phyloP scores from a whole-genome alignment of 2,329 filamentous ascomycete species.

The Trichoderma pleuroti region DNA sequence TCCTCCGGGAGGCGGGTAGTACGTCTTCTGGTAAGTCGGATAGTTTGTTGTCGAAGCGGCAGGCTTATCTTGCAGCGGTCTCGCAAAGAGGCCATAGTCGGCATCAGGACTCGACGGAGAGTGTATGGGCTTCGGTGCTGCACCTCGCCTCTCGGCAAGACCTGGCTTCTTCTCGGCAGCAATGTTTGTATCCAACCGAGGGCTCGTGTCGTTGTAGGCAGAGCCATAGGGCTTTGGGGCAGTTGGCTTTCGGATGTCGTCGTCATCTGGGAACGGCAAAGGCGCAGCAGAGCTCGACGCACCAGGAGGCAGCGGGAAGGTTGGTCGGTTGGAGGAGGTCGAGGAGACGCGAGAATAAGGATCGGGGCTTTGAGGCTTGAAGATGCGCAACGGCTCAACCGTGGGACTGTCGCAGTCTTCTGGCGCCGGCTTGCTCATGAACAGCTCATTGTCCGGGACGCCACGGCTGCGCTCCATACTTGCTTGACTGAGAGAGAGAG shows the following conservation, averaged over 20 bases:
- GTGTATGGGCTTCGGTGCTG: slow-evolving; percentile 76
- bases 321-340: slow-evolving; percentile 48
- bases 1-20: slow-evolving; percentile 58
- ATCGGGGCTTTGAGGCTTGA: slow-evolving; percentile 68
- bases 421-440: slow-evolving; percentile 60
- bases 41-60: slow-evolving; percentile 39
- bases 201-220: slow-evolving; percentile 48
- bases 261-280: slow-evolving; percentile 72
- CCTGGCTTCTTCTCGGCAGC: slow-evolving; percentile 58
- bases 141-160: slow-evolving; percentile 77
- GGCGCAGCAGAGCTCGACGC: slow-evolving; percentile 65
- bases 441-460: slow-evolving; percentile 77
- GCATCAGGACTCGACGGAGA: slow-evolving; percentile 75
- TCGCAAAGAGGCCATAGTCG: slow-evolving; percentile 78
- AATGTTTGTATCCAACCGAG: slow-evolving; percentile 51
- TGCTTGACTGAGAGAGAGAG: slow-evolving; percentile 22
- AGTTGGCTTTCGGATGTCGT: slow-evolving; percentile 48
- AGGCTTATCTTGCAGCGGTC: slow-evolving; percentile 48
- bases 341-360: slow-evolving; percentile 43
- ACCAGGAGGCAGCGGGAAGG: slow-evolving; percentile 63
- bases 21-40: slow-evolving; percentile 52
- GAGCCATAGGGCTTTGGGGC: slow-evolving; percentile 45
- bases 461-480: slow-evolving; percentile 58
- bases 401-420: slow-evolving; percentile 67
- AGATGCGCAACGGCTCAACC: slow-evolving; percentile 79